Evolutionary conservation across 306 rosid species (phyloP), one percentile per base, ranked within the genome.

Genomic region (Medicago truncatula): DNA sequence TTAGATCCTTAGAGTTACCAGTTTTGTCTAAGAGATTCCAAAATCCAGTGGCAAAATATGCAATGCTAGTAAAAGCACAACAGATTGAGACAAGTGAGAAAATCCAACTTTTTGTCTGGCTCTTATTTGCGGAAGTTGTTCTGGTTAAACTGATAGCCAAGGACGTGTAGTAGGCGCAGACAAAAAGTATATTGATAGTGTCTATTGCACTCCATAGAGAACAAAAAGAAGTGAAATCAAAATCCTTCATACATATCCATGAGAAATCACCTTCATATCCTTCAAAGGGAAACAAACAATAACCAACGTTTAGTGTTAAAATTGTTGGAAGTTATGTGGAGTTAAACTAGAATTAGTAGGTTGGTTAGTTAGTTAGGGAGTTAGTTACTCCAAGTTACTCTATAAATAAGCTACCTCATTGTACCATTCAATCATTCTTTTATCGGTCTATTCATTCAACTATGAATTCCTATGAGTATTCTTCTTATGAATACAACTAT

Each of bases 191-290:
- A 73, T 88, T 71, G 41, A 87, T 16, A 0, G 41, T 44, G 60
- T 85, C 83, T 12, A 87, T 39, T 18, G 76, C 61, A 50, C 80
- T 76, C 52, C 87, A 75, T 47, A 76, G 88, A 40, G 76, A 46
- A 82, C 87, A 88, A 15, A 74, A 28, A 64, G 87, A 90, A 49
- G 77, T 80, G 60, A 84, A 39, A 57, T 84, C 82, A 70, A 83
- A 58, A 49, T 79, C 80, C 46, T 52, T 84, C 34, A 83, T 59
- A 81, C 92, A 84, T 69, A 52, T 72, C 89, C 80, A 71, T 62
- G 88, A 78, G 69, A 81, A 71, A 14, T 68, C 73, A 46, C 82
- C 88, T 88, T 81, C 82, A 63, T 25, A 74, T 43, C 5, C 75
- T 44, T 21, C 49, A 18, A 53, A 74, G 58, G 39, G 50, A 41